A percentile compares a stretch with the other conserved stretches of the same genome.
These are phyloP conservation scores for Ascochyta rabiei DNA, from an alignment of 2,329 filamentous ascomycete species.

Conservation along the genomic window DNA sequence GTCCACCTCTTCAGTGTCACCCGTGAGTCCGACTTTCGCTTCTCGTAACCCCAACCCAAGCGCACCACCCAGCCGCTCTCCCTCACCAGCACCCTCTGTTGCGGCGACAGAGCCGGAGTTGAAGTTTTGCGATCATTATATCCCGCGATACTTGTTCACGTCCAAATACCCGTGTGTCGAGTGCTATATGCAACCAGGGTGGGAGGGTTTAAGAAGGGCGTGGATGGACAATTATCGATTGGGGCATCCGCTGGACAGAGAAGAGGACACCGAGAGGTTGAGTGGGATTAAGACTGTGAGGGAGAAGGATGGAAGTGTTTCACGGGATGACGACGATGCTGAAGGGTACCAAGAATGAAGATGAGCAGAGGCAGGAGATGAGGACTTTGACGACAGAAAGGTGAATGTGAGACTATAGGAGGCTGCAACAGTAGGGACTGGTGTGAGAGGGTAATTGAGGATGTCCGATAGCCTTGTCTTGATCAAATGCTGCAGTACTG, in stretches of 20 bases:
- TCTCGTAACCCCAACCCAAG: not conserved
- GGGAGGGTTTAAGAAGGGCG: conserved; percentile 6
- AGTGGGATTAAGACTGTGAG: conserved; percentile 28
- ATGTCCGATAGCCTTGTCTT: not conserved
- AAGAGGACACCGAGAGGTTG: conserved; percentile 26
- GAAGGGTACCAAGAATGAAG: no score
- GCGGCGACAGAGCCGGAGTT: conserved; percentile 1
- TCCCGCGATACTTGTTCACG: conserved; percentile 21
- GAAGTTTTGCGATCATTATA: conserved; percentile 29
- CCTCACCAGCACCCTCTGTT: not conserved
- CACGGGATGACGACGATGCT: no score
- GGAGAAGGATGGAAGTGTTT: not conserved
- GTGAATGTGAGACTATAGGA: not conserved
- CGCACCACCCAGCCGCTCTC: not conserved
- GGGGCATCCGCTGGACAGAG: conserved; percentile 22
- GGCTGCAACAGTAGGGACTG: not conserved
- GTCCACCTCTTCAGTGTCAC: conserved; percentile 2
- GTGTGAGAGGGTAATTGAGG: no score
- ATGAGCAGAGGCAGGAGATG: not conserved
- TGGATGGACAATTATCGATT: conserved; percentile 28
- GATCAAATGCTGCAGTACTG: not conserved
- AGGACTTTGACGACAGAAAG: not conserved
- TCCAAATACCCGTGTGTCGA: conserved; percentile 30
- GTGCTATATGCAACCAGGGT: conserved; percentile 33
- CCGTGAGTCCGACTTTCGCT: conserved; percentile 6